phyloP scores from a whole-genome alignment of 306 rosid species.

The Ziziphus jujuba region DNA sequence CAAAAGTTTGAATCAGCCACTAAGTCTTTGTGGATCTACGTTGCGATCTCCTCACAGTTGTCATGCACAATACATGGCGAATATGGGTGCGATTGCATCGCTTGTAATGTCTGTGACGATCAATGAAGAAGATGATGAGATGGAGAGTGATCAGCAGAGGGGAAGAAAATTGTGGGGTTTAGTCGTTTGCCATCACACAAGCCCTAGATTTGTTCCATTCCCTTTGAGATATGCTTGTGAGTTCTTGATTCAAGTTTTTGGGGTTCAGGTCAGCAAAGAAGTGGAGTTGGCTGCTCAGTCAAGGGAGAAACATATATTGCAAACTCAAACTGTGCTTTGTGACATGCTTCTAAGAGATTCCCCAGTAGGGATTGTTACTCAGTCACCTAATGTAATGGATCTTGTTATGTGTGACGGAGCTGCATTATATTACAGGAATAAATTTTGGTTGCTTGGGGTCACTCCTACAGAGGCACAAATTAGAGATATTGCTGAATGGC shows the following conservation, averaged over 20 bases:
- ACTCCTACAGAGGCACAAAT: conserved; percentile 37
- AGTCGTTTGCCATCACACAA: conserved; percentile 52
- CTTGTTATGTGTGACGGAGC: conserved; percentile 48
- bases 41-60: conserved; percentile 45
- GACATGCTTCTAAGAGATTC: conserved; percentile 51
- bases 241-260: conserved; percentile 49
- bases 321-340: conserved; percentile 43
- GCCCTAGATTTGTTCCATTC: conserved; percentile 44
- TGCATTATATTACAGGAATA: conserved; percentile 39
- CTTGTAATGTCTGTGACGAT: conserved; percentile 45
- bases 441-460: conserved; percentile 40
- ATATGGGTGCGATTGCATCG: conserved; percentile 46
- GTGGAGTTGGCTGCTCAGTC: conserved; percentile 41
- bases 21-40: conserved; percentile 44
- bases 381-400: conserved; percentile 45
- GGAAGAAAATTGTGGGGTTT: conserved; percentile 45
- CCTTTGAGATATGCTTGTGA: conserved; percentile 52
- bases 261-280: conserved; percentile 46
- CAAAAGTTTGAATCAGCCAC: conserved; percentile 34
- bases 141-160: conserved; percentile 36
- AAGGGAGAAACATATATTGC: conserved; percentile 41
- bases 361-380: conserved; percentile 37
- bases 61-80: conserved; percentile 45
- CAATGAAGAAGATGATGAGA: conserved; percentile 32
- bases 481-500: conserved; percentile 38